Base-by-base conservation (phyloP, 768 basidiomycete genomes). In the Strobilomyces echinocephalus region DNA sequence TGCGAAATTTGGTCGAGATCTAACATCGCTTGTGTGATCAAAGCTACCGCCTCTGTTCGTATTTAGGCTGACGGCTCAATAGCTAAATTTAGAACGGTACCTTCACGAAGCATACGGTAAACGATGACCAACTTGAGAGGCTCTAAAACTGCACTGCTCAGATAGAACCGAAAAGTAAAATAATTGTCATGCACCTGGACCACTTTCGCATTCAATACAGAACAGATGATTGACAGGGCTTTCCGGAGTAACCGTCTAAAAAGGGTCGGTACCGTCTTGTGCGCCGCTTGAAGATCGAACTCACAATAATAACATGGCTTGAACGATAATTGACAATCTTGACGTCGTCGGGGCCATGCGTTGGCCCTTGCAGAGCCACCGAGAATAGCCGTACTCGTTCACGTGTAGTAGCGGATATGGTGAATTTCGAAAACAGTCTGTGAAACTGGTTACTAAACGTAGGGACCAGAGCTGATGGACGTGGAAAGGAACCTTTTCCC, bases 401-500 rank as follows among this genome's bases (percentile, higher is more conserved):
- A 55, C 82, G 78, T 20, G 83, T 85, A 42, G 87, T 86, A 0
- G 91, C 83, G 3, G 92, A 91, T 46, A 97, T 80, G 0, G 90
- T 92, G 65, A 95, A 98, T 65, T 87, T 88, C 4, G 91, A 95
- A 60, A 97, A 84, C 5, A 97, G 72, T 57, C 95, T 97, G 56
- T 18, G 55, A 53, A 61, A 39, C 39, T 20, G 15, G 42, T 56
- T 30, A 46, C 34, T 45, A 34, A 18, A n/a, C 43, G 39, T 35
- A 40, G 20, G 40, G 30, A 3, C 53, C 36, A 46, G 30, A 42
- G 34, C 45, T 20, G 38, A 50, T 24, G 52, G 53, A 48, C 21
- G 8, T 5, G 21, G 33, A 38, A 50, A 31, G 12, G 7, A 35
- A 93, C 95, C 83, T 85, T 52, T 82, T 76, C 26, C 87, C 87